Base-by-base conservation (phyloP, 352 stramenopile genomes). In the Pythium inflatum region DNA sequence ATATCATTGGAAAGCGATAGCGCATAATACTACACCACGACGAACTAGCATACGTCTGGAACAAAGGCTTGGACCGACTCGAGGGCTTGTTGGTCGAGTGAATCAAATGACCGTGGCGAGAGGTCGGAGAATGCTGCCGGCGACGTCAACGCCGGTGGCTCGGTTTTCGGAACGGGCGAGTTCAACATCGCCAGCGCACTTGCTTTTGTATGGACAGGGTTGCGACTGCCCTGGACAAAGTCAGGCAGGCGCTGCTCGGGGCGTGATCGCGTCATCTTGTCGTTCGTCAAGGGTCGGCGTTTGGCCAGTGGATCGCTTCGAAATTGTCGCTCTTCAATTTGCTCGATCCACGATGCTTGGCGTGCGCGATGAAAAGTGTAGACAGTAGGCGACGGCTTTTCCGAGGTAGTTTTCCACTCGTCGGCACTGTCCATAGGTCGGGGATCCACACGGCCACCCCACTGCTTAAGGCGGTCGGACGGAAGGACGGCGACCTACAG, bases 291-390 rank as follows among this genome's bases (percentile, higher is more conserved):
- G 22, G 36, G 49, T 18, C 14, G 66, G 11, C 20, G 56, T 9
- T 66, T 76, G 9, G 81, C 76, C 31, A 81, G 54, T 24, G 81
- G 81, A 45, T 83, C 66, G 30, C 71, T 75, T 41, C 76, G 73
- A 5, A 68, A 74, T 36, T 88, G 79, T 0, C 72, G 80, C 41
- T 86, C 75, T 41, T 90, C 84, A 22, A 91, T 66, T 18, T 91
- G 76, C 46, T 91, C 83, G 70, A 92, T 93, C 85, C 83, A 93
- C n/a, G 83, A 85, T 1, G 68, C 70, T 50, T 74, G 66, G 0
- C 62, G 66, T 8, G 82, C 82, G 20, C 81, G 79, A 5, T 78
- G 83, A 61, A 93, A 92, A 2, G 74, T 88, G 61, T 82, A 88
- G 18, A 70, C 78, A 0, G 78, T 86, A 11, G 77, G 72, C 28